These are phyloP conservation scores for Drosera capensis DNA, from an alignment of 148 eudicot species.

Conservation along the genomic window DNA sequence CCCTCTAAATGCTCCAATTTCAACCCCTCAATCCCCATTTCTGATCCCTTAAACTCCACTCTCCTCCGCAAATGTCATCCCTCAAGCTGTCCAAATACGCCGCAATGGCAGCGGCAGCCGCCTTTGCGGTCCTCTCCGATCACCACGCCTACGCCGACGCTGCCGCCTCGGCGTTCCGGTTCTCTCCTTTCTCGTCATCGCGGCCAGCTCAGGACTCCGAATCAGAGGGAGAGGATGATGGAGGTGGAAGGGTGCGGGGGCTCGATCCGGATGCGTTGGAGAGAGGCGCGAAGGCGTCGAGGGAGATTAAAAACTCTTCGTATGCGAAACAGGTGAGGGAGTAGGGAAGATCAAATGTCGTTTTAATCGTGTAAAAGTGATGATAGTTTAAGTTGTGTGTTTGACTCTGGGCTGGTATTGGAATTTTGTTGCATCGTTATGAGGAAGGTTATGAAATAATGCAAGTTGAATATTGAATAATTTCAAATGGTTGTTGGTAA, in stretches of 20 bases:
- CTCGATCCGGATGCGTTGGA: slow-evolving; percentile 69
- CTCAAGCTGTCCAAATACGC: slow-evolving; percentile 28
- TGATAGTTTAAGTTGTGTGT: background rate
- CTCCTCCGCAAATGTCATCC: slow-evolving; percentile 25
- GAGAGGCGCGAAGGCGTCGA: slow-evolving; percentile 65
- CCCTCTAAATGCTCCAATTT: too few species aligned
- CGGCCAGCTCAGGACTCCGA: slow-evolving; percentile 9
- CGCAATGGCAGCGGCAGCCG: slow-evolving; percentile 29
- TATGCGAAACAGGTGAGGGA: slow-evolving; percentile 41
- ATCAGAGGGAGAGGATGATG: slow-evolving; percentile 29
- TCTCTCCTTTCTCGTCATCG: slow-evolving; percentile 34
- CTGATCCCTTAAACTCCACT: too few species aligned
- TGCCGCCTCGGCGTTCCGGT: slow-evolving; percentile 49
- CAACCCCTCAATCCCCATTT: too few species aligned
- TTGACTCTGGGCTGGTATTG: background rate
- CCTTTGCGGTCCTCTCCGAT: slow-evolving; percentile 18
- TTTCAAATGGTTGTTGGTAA: too few species aligned
- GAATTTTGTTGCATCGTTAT: too few species aligned
- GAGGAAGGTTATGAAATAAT: too few species aligned
- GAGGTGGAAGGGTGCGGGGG: slow-evolving; percentile 24
- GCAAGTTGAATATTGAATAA: too few species aligned
- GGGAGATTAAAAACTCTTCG: slow-evolving; percentile 56
- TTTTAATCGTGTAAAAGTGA: too few species aligned
- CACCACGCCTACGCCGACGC: slow-evolving; percentile 37
- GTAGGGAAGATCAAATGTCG: background rate